phyloP scores from a whole-genome alignment of 495 filamentous ascomycete genomes.

The Penicillium daleae region DNA sequence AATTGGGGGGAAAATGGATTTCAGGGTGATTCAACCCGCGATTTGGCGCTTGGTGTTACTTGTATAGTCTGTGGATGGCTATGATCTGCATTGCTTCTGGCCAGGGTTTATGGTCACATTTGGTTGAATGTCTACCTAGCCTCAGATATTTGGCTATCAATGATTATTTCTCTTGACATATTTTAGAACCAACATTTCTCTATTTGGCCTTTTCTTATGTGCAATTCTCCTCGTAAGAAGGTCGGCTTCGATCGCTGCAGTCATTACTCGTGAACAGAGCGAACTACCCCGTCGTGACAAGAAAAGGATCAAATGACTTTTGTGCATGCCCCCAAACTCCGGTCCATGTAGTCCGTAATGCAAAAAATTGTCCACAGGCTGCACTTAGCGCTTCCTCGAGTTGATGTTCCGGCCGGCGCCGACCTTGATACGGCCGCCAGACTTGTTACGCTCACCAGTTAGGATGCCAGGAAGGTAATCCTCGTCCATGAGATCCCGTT shows the following conservation, averaged over 20 bases:
- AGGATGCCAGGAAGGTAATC: constrained; percentile 89
- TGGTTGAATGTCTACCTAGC: constrained; percentile 9
- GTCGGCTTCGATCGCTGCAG: neutral
- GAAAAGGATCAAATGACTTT: constrained; percentile 32
- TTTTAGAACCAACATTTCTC: constrained; percentile 8
- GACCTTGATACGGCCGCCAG: constrained; percentile 70
- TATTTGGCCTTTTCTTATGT: constrained; percentile 17
- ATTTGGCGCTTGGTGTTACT: constrained; percentile 54
- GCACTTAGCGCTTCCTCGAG: constrained; percentile 65
- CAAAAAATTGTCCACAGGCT: constrained; percentile 20
- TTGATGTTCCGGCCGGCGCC: constrained; percentile 89
- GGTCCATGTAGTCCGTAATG: constrained; percentile 32
- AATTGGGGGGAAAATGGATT: constrained; percentile 32
- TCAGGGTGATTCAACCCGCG: constrained; percentile 36
- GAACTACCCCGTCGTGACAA: constrained; percentile 12
- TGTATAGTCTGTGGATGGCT: constrained; percentile 38
- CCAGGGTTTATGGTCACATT: constrained; percentile 4
- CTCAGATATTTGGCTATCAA: constrained; percentile 19
- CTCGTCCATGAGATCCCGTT: constrained; percentile 89
- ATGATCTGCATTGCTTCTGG: constrained; percentile 27
- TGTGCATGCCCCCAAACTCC: constrained; percentile 43
- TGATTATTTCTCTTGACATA: constrained; percentile 7
- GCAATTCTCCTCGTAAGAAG: constrained; percentile 11
- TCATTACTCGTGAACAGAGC: neutral
- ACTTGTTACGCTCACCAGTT: constrained; percentile 70